Conservation (phyloP, 768 basidiomycete species). For the Trametes cinnabarina region DNA sequence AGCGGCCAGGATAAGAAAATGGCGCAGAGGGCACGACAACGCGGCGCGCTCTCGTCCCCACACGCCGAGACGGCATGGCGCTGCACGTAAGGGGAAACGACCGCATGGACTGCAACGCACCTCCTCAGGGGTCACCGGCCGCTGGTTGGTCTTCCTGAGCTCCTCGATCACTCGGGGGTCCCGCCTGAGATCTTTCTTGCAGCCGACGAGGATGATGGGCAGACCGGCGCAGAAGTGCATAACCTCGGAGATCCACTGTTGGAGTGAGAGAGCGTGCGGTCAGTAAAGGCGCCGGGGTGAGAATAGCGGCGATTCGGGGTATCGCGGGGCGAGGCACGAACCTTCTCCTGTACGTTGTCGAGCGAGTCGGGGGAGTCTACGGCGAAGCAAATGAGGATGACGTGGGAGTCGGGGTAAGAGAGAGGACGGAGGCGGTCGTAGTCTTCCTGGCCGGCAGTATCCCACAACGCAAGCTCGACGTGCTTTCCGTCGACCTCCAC, state of each 20-base stretch:
- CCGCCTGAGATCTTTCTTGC: slow-evolving; percentile 97
- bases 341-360: slow-evolving; percentile 99
- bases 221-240: slow-evolving; percentile 95
- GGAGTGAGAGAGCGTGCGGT: not conserved
- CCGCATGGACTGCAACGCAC: slow-evolving; percentile 43
- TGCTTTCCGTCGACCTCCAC: slow-evolving; percentile 98
- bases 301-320: not conserved
- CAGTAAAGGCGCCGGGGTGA: not conserved
- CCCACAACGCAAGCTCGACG: slow-evolving; percentile 98
- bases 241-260: slow-evolving; percentile 97
- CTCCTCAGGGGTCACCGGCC: slow-evolving; percentile 93
- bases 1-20: not conserved
- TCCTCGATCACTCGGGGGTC: slow-evolving; percentile 93
- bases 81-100: not conserved
- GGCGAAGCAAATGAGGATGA: slow-evolving; percentile 99
- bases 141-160: slow-evolving; percentile 89
- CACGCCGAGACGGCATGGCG: slow-evolving; percentile 7
- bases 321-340: slow-evolving; percentile 34
- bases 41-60: not conserved
- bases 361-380: slow-evolving; percentile 97
- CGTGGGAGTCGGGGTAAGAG: slow-evolving; percentile 98
- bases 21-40: not conserved
- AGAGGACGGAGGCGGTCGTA: slow-evolving; percentile 98
- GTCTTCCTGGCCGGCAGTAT: slow-evolving; percentile 99
- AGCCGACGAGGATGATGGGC: slow-evolving; percentile 96